Percentiles rank a stretch among this genome's conserved stretches.
Conservation (phyloP, 2,329 filamentous ascomycete species). For the Ophiostoma sp. region DNA sequence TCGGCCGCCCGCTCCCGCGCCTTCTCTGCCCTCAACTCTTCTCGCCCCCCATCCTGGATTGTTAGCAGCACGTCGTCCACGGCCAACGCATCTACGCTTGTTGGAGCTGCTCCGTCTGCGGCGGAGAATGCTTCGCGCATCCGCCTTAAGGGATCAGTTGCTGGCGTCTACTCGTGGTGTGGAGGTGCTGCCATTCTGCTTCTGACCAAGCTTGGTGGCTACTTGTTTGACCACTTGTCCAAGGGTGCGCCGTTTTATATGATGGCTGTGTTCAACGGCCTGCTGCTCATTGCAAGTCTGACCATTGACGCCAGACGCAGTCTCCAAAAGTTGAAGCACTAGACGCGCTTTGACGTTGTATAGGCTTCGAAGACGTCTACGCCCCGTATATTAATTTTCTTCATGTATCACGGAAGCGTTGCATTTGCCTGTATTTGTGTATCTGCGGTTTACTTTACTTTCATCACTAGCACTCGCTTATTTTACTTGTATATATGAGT, state of each 20-base stretch:
- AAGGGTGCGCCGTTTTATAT: slow-evolving; percentile 84
- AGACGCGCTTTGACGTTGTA: neutral
- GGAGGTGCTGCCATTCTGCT: slow-evolving; percentile 86
- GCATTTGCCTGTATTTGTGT: neutral
- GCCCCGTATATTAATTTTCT: neutral
- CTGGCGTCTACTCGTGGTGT: slow-evolving; percentile 86
- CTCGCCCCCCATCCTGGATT: slow-evolving; percentile 1
- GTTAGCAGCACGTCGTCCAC: neutral
- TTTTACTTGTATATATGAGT: slow-evolving; percentile 3
- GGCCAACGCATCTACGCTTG: neutral
- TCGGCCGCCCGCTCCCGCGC: slow-evolving; percentile 19
- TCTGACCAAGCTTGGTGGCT: slow-evolving; percentile 84
- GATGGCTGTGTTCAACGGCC: slow-evolving; percentile 81
- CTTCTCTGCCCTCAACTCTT: slow-evolving; percentile 18
- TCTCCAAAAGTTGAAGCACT: slow-evolving; percentile 23
- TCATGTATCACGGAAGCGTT: neutral
- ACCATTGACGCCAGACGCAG: slow-evolving; percentile 44
- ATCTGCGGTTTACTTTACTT: neutral
- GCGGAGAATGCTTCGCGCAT: slow-evolving; percentile 42
- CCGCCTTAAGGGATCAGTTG: slow-evolving; percentile 83
- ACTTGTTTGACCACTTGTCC: slow-evolving; percentile 71
- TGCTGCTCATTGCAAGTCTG: slow-evolving; percentile 57
- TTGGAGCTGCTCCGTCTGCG: neutral
- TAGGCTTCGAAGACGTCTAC: neutral
- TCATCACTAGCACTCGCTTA: neutral